These are phyloP conservation scores for Penicillium samsonianum DNA, from an alignment of 495 filamentous ascomycete species.

Conservation along the genomic window DNA sequence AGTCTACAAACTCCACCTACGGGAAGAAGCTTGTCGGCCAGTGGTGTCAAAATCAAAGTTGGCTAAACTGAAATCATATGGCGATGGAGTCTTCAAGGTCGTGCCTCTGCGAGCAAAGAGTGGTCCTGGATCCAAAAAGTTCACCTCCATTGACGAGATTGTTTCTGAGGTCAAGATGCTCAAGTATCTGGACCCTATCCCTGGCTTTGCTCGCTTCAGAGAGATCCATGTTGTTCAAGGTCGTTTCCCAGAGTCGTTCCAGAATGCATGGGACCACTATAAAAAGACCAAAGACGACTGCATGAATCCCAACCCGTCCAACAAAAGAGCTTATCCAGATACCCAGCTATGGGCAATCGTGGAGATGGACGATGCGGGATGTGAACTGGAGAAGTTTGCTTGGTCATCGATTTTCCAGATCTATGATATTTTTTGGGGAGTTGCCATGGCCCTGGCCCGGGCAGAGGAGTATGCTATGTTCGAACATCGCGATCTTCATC, in stretches of 20 bases:
- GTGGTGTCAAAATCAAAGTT: conserved; percentile 46
- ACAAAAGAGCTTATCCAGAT: conserved; percentile 58
- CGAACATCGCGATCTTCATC: conserved; percentile 88
- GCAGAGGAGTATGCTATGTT: conserved; percentile 74
- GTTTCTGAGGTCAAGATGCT: conserved; percentile 72
- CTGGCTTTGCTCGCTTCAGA: conserved; percentile 91
- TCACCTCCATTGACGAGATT: conserved; percentile 55
- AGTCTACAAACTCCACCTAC: conserved; percentile 50
- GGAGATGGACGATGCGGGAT: conserved; percentile 86
- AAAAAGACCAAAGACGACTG: conserved; percentile 60
- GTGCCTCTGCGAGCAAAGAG: conserved; percentile 49
- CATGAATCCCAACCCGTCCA: conserved; percentile 65
- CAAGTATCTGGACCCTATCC: conserved; percentile 72
- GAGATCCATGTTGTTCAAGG: conserved; percentile 74
- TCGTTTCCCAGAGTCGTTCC: conserved; percentile 60
- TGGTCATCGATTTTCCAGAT: conserved; percentile 60
- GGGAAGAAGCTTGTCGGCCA: conserved; percentile 38
- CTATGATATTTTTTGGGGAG: conserved; percentile 86
- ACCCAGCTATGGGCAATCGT: conserved; percentile 76
- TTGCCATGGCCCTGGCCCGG: conserved; percentile 72
- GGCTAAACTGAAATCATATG: conserved; percentile 41
- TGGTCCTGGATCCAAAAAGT: conserved; percentile 48
- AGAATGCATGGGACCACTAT: conserved; percentile 65
- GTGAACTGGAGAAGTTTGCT: conserved; percentile 65
- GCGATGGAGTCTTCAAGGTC: conserved; percentile 52